Evolutionary conservation across 2,329 filamentous ascomycete genomes (phyloP), one percentile per base, ranked within the genome.

Genomic region (Diaporthe sp.): DNA sequence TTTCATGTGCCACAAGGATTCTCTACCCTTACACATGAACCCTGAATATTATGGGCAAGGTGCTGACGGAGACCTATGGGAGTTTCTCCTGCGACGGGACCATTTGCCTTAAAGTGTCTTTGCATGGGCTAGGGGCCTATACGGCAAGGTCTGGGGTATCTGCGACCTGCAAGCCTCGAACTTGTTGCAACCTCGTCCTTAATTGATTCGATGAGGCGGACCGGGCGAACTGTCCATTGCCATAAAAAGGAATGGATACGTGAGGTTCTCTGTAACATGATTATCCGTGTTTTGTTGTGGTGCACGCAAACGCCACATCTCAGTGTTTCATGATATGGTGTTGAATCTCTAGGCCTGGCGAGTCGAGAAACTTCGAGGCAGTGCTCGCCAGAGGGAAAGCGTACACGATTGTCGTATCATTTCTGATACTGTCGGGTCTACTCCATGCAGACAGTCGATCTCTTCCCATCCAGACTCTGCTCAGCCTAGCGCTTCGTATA

Each of bases 401-500:
- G 35, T 37, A n/a, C 47, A 51, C 25, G 25, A 13, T 3, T 27
- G 27, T 68, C 32, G 17, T 39, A 15, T 22, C 8, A n/a, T 27
- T 32, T 15, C 39, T 47, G 10, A 4, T 22, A 32, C 19, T 19
- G 39, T 22, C 39, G 8, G 32, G 3, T 32, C 4, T 47, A 44
- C 7, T 27, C 25, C n/a, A 9, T 5, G 13, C 4, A n/a, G 53
- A 39, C 12, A n/a, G 59, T 65, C 19, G 39, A n/a, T 32, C 12
- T 51, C n/a, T 51, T 9, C 5, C n/a, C 32, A 42, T 27, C 50
- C 4, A 4, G 10, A 25, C 4, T 35, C 2, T 30, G 32, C 63
- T 13, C 25, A 17, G 30, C 37, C 56, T 75, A 74, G 51, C 75
- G 70, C 70, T 76, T 76, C 25, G 42, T 72, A 79, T 94, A 95